Base-by-base conservation (phyloP, 2,329 filamentous ascomycete genomes). In the Alternaria arbusti region DNA sequence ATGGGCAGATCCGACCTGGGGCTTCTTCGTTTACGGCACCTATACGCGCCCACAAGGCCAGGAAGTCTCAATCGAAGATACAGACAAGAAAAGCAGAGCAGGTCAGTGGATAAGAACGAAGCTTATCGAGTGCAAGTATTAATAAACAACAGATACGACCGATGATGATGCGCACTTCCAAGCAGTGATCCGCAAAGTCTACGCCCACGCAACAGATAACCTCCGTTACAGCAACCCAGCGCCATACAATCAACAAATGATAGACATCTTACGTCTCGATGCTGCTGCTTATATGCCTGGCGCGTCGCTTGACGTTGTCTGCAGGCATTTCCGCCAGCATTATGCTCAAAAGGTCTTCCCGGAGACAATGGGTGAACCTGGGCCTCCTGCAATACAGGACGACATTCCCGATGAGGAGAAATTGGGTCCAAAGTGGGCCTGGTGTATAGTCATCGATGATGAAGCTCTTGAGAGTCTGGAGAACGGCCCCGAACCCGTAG, bases 191-290 rank as follows among this genome's bases (percentile, higher is more conserved):
- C 43, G 25, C 56, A 40, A 40, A 11, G 36, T 40, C 9, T 45
- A 56, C 59, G 59, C 59, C 23, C 45, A 61, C 30, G 51, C 51
- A 50, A 46, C 43, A 46, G 59, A 64, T 7, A 54, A 9, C 36
- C 52, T 60, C 28, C 52, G 52, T 47, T 57, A 57, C 22, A n/a
- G n/a, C 7, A 23, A 60, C 3, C 57, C 61, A 36, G 46, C 25
- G 47, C 61, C 61, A 28, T 64, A 60, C 57, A 54, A 60, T 36
- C 57, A 64, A 50, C n/a, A 45, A 5, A 22, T 60, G 12, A 64
- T 64, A 20, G 57, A 60, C 13, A 28, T 54, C 10, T 54, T 64
- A 30, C 61, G 52, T 54, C 28, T 60, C 1, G 20, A 60, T 3
- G 30, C 54, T n/a, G 57, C 47, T 54, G 52, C 23, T 22, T 54